Base-by-base conservation (phyloP, 176 grass and related monocot species). In the Musa troglodytarum region DNA sequence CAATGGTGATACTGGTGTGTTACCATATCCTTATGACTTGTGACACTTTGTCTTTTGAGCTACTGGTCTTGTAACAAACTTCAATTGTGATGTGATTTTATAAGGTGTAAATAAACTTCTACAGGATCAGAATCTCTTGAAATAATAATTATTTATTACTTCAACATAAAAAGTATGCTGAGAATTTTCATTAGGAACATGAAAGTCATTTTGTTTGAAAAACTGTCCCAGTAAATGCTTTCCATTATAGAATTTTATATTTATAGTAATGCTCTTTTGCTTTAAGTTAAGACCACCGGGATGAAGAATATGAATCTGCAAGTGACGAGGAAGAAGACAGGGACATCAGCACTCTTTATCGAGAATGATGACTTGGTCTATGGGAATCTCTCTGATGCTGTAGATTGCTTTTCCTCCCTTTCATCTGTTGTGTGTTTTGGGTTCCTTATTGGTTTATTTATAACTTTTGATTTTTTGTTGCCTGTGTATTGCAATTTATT, bases 291-390 rank as follows among this genome's bases (percentile, higher is more conserved):
- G 4, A 4, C 34, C 6, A 6, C 34, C 6, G 4, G 34, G 34
- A 43, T 43, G 34, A 43, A 20, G 3, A n/a, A 62, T 4, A 8
- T 25, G 13, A 14, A 6, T 19, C 6, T 68, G 65, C 65, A 68
- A 49, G 16, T 68, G 65, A 68, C 14, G 65, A 68, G 1, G 17
- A 68, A 68, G 25, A 43, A 68, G 65, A 68, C 65, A 68, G 65
- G 65, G 65, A 68, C 65, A 68, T 68, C 65, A 34, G 65, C 1
- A 68, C 65, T 9, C 16, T 43, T 43, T 17, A 8, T 0, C 1
- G 65, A 34, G 65, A 26, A 17, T 68, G 65, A 68, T 68, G 65
- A 68, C 15, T 68, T 8, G 26, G 3, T 68, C 25, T 43, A 8
- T 68, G 14, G 24, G 65, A 68, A 43, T 68, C 26, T 68, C 25